A percentile compares a stretch with the other conserved stretches of the same genome.
phyloP scores from a whole-genome alignment of 257 asterid species.

The Ligustrum vulgare region DNA sequence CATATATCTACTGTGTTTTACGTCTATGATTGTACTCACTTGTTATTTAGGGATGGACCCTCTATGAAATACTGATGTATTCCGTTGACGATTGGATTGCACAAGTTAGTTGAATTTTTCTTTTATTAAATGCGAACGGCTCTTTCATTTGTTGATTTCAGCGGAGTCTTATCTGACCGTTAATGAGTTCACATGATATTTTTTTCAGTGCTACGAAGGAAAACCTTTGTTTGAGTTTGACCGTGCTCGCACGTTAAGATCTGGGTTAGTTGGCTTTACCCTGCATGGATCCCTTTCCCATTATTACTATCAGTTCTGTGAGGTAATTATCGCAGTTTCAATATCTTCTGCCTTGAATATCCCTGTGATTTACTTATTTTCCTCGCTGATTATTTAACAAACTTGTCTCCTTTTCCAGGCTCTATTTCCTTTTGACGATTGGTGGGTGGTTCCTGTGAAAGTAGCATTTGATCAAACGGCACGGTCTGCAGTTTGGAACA shows the following conservation, averaged over 20 bases:
- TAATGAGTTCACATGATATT: background rate
- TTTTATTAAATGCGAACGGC: background rate
- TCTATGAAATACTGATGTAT: conserved; percentile 70
- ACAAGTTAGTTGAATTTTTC: conserved; percentile 47
- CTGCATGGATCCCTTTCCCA: conserved; percentile 88
- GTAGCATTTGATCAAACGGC: conserved; percentile 76
- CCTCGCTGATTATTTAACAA: background rate
- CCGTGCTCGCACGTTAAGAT: conserved; percentile 71
- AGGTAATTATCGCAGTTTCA: conserved; percentile 39
- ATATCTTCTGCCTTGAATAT: background rate
- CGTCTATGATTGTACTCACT: background rate
- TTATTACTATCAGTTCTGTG: conserved; percentile 79
- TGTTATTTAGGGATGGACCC: conserved; percentile 73
- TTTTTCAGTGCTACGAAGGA: conserved; percentile 77
- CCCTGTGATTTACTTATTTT: conserved; percentile 1
- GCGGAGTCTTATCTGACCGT: background rate
- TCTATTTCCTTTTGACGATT: conserved; percentile 71
- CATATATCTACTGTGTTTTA: background rate
- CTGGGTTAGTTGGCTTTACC: conserved; percentile 74
- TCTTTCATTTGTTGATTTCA: background rate
- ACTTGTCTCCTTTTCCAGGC: conserved; percentile 40
- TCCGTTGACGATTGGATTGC: conserved; percentile 90
- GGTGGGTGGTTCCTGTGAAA: conserved; percentile 95
- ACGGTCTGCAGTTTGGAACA: conserved; percentile 88
- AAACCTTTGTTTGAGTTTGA: conserved; percentile 79